These are phyloP conservation scores for Madurella mycetomatis DNA, from an alignment of 2,329 filamentous ascomycete species.

Conservation along the genomic window DNA sequence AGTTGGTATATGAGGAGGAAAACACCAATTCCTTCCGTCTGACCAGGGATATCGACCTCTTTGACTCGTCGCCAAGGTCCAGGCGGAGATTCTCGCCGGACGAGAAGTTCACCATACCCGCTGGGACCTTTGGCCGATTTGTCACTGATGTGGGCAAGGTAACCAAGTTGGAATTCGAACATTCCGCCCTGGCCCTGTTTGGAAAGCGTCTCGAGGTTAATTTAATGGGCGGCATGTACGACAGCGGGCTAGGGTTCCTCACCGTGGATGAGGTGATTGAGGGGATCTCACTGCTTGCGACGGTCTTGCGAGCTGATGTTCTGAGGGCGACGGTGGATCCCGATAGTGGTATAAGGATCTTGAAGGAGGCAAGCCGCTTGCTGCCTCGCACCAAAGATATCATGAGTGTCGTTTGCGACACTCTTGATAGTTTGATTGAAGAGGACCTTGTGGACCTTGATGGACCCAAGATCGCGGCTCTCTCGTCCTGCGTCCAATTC, in stretches of 20 bases:
- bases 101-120: slow-evolving; percentile 55
- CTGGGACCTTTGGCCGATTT: slow-evolving; percentile 65
- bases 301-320: slow-evolving; percentile 56
- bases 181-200: slow-evolving; percentile 75
- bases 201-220: slow-evolving; percentile 71
- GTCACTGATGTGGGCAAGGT: slow-evolving; percentile 73
- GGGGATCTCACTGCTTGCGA: slow-evolving; percentile 68
- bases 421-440: slow-evolving; percentile 69
- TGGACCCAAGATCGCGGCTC: slow-evolving; percentile 60
- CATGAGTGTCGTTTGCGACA: slow-evolving; percentile 74
- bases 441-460: slow-evolving; percentile 54
- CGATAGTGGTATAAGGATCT: slow-evolving; percentile 42
- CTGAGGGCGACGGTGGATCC: slow-evolving; percentile 32
- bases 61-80: slow-evolving; percentile 48
- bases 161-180: slow-evolving; percentile 71
- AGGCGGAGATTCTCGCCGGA: slow-evolving; percentile 44
- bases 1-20: slow-evolving; percentile 77
- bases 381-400: slow-evolving; percentile 64
- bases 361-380: slow-evolving; percentile 56
- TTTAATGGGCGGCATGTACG: slow-evolving; percentile 52
- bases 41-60: slow-evolving; percentile 58
- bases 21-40: slow-evolving; percentile 76
- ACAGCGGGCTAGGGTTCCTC: slow-evolving; percentile 49
- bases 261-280: slow-evolving; percentile 63
- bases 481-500: slow-evolving; percentile 73